phyloP scores from a whole-genome alignment of 768 basidiomycete species.

The Pluteus cervinus region DNA sequence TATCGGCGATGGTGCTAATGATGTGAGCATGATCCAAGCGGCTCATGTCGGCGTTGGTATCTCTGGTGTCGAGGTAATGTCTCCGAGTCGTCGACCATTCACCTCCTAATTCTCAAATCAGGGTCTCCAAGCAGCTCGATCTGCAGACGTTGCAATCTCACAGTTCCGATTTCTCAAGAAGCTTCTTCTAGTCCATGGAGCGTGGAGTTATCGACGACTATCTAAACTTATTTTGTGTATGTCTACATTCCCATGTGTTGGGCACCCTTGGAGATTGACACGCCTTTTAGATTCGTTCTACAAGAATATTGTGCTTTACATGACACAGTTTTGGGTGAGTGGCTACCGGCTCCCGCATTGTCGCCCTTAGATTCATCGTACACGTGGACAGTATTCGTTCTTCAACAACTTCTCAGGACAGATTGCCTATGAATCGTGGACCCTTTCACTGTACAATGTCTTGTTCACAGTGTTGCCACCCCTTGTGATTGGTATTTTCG shows the following conservation, averaged over 20 bases:
- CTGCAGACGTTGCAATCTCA: constrained; percentile 95
- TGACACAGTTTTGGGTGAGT: constrained; percentile 96
- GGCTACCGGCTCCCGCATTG: not conserved
- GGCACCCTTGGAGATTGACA: constrained; percentile 4
- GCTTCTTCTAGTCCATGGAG: constrained; percentile 90
- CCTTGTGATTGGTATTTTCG: constrained; percentile 95
- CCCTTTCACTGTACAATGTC: constrained; percentile 94
- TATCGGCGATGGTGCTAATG: constrained; percentile 97
- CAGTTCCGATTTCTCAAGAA: constrained; percentile 97
- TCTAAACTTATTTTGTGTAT: constrained; percentile 94
- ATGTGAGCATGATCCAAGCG: constrained; percentile 99
- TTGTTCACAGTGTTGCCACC: constrained; percentile 95
- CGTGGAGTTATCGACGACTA: constrained; percentile 95
- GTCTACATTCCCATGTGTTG: constrained; percentile 21
- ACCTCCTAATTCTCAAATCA: constrained; percentile 19
- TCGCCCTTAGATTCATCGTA: constrained; percentile 2
- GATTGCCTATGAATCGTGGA: constrained; percentile 98
- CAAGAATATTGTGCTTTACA: constrained; percentile 97
- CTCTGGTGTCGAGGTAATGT: constrained; percentile 87
- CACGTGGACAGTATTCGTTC: constrained; percentile 74
- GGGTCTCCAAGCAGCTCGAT: constrained; percentile 97
- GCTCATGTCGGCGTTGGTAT: constrained; percentile 98
- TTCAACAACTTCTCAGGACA: constrained; percentile 99
- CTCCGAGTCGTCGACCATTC: too few species aligned
- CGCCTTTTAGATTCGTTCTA: constrained; percentile 81